Evolutionary conservation across 2,329 filamentous ascomycete species (phyloP), one percentile per base, ranked within the genome.

Genomic region (Fusarium sp.): DNA sequence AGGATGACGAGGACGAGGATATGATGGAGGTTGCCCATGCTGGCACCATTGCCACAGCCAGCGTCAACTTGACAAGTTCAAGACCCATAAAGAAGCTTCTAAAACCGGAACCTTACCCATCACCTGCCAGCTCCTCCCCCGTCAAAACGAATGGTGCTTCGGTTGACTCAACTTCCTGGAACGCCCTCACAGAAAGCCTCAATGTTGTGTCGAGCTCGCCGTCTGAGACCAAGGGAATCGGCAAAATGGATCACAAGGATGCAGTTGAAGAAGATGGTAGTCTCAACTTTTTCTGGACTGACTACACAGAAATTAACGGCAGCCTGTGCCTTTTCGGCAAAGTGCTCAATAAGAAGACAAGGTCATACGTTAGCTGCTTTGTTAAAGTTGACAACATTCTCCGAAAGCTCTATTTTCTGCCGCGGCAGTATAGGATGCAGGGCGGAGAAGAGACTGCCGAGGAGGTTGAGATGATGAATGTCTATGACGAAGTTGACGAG

Each of bases 271-370:
- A 93, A 68, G 95, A 99, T 76, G 96, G 95, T 37, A 97, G 93
- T 73, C 85, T 99, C 31, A 91, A 92, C 72, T 94, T 99, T 84
- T 99, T 98, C 83, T 99, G 96, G 96, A 92, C 93, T 8, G 96
- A 99, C 80, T 99, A 97, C 77, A 94, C 92, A 1, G 96, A 99
- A 78, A 85, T 97, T 78, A 94, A 95, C 75, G 95, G 95, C 63
- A 96, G 91, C 73, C 84, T 99, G 10, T 98, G 94, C 79, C 87
- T 99, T 11, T 98, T 99, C 77, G 96, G 96, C 69, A 99, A 99
- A 78, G 95, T 98, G 27, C 90, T 94, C 75, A 94, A 98, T 83
- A 97, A 95, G 80, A 92, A 90, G 75, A 93, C 89, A 2, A 90
- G 89, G 54, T 85, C 86, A 44, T 95, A 93, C 77, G 92, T 94